Evolutionary conservation across 192 early-diverging fungal genomes (phyloP), one percentile per base, ranked within the genome.

Genomic region (Pilobolus umbonatus): DNA sequence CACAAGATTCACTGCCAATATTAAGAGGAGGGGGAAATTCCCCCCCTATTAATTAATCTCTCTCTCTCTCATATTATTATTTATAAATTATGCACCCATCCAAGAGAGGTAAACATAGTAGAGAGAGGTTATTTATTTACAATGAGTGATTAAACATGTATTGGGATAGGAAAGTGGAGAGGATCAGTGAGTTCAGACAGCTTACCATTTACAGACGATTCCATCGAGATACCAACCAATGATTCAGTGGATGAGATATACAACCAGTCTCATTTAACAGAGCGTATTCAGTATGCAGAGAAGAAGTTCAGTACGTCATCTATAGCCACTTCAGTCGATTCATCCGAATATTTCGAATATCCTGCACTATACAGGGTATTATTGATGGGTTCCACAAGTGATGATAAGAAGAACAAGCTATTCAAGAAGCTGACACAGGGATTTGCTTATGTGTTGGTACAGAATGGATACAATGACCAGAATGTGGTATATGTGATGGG

Each of bases 341-440:
- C 21, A 10, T 12, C 9, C 19, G n/a, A 36, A 3, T 54, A 54
- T 7, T 49, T 59, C 12, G 56, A 57, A 8, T 15, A 45, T 0
- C 60, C 60, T 0, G 57, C 55, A 10, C 32, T 60, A 17, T 39
- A 67, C 2, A 58, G 70, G 47, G 55, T 67, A 0, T n/a, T 72
- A 21, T 72, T 57, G 31, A 21, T 72, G 21, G 70, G 70, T 5
- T 46, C 47, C 2, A 54, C 56, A 22, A 53, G 55, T 7, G 47
- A 46, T 10, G 34, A 50, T 24, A 58, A 62, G 10, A 72, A 66
- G 14, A 54, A 57, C 10, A 35, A 43, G 12, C 34, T 72, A 4
- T 46, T 65, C 9, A 65, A 58, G 10, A 72, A 72, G 44, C 25
- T 72, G 29, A 43, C 46, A 4, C 53, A 59, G 21, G 59, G 64